Evolutionary conservation across 176 grass and related monocot species (phyloP).

Genomic region (Canna indica): DNA sequence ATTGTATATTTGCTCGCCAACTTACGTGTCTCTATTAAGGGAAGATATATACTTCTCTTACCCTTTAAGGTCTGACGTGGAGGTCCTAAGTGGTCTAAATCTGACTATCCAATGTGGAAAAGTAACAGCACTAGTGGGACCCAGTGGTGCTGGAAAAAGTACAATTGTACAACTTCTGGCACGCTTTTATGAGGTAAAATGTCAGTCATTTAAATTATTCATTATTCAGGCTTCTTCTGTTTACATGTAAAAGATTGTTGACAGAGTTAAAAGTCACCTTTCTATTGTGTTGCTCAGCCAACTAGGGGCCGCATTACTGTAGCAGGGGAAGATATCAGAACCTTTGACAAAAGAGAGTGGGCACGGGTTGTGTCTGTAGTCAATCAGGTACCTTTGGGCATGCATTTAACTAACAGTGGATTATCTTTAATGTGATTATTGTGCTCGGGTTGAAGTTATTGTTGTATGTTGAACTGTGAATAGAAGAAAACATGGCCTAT

Average conservation of each 20-base stretch:
- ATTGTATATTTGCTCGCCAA: neutral
- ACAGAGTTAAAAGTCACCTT: neutral
- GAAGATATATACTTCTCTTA: slow-evolving; percentile 93
- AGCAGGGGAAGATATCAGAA: slow-evolving; percentile 81
- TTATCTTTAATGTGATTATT: neutral
- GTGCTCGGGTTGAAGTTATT: neutral
- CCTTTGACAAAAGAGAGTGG: slow-evolving; percentile 99
- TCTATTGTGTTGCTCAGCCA: slow-evolving; percentile 37
- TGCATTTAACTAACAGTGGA: neutral
- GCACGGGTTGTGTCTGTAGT: slow-evolving; percentile 76
- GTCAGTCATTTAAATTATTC: neutral
- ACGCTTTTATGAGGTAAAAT: slow-evolving; percentile 83
- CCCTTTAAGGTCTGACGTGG: slow-evolving; percentile 76
- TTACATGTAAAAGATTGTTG: neutral
- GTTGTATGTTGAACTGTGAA: neutral
- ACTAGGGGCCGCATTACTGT: slow-evolving; percentile 78
- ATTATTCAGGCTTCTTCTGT: neutral
- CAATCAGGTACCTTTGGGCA: slow-evolving; percentile 55
- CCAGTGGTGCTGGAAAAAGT: slow-evolving; percentile 95
- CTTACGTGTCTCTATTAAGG: slow-evolving; percentile 26
- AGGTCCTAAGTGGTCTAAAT: slow-evolving; percentile 80
- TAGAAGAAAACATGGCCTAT: too few relatives aligned
- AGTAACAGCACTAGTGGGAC: slow-evolving; percentile 88
- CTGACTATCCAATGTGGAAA: slow-evolving; percentile 77
- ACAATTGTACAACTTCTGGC: slow-evolving; percentile 91